These are phyloP conservation scores for Penicillium sp. DNA, from an alignment of 2,329 filamentous ascomycete genomes.

Conservation along the genomic window DNA sequence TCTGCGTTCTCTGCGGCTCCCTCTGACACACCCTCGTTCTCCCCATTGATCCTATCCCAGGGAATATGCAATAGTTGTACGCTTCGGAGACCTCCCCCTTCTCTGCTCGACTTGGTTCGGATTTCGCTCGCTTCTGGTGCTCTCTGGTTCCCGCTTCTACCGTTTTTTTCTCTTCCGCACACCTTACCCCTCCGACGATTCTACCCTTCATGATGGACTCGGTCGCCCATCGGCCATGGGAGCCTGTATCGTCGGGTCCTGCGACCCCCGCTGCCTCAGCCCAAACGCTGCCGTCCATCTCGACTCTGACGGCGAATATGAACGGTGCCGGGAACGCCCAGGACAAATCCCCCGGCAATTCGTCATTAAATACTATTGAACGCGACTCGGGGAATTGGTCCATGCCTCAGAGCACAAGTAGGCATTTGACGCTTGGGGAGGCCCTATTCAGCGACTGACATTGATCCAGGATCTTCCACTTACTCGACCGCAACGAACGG, in stretches of 20 bases:
- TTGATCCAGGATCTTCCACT: slow-evolving; percentile 47
- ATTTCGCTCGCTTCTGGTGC: not conserved
- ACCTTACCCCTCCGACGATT: not conserved
- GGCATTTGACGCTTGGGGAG: not conserved
- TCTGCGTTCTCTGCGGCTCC: not conserved
- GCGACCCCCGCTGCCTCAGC: slow-evolving; percentile 36
- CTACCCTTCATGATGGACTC: slow-evolving; percentile 38
- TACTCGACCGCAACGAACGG: slow-evolving; percentile 50
- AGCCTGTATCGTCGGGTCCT: slow-evolving; percentile 36
- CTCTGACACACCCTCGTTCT: not conserved
- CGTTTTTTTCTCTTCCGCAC: not conserved
- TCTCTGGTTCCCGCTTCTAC: slow-evolving; percentile 1
- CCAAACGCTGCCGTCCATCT: slow-evolving; percentile 49
- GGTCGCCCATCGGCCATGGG: slow-evolving; percentile 46
- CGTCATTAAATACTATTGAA: slow-evolving; percentile 48
- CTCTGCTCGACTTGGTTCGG: not conserved
- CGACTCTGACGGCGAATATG: slow-evolving; percentile 48
- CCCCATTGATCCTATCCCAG: not conserved
- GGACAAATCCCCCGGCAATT: slow-evolving; percentile 45
- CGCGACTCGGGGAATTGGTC: slow-evolving; percentile 62
- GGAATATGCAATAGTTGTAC: slow-evolving; percentile 6
- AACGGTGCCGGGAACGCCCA: slow-evolving; percentile 29
- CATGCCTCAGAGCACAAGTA: slow-evolving; percentile 50
- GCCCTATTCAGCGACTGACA: not conserved
- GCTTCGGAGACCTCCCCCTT: not conserved